Base-by-base conservation (phyloP, 768 basidiomycete species). In the Guyanaporus albipodus region DNA sequence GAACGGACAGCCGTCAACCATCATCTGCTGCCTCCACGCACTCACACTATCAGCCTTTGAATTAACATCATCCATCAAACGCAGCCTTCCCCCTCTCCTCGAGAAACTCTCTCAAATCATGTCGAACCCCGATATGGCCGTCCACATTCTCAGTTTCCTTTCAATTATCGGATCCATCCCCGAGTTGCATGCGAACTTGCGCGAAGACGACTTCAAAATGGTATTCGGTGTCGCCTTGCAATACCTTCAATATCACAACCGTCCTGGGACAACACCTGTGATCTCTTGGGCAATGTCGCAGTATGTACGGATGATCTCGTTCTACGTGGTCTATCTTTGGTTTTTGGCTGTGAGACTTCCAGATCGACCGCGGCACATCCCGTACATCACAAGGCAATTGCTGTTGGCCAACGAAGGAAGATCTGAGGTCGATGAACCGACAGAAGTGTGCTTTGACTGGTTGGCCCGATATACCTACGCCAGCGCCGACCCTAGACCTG, bases 361-460 rank as follows among this genome's bases (percentile, higher is more conserved):
- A 0, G 87, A 95, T 56, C 77, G 96, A 12, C 83, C 85, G 0
- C 75, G 76, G 24, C 85, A 95, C 60, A 78, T 97, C 23, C 78
- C 82, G 23, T 92, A 86, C 68, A 92, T 99, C 62, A 85, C 87
- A 1, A 77, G 87, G 8, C 87, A 92, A 54, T 77, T 99, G 1
- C 72, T 94, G 8, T 73, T 92, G 21, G 92, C 91, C 12, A 92
- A 92, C 67, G 86, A 88, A 49, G 83, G 79, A 12, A 79, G 78
- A 43, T 69, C 71, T 2, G 75, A 79, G 32, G 72, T 94, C 6
- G 96, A 98, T 63, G 91, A 89, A 49, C 84, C 86, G 22, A 90
- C 93, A 0, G 91, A 97, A 61, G 95, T 98, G 28, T 95, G 91
- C 67, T 94, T 98, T 60, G 96, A 99, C 64, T 98, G 94, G 92